These are phyloP conservation scores for Meripilus lineatus DNA, from an alignment of 1,284 basidiomycete genomes.

Conservation along the genomic window DNA sequence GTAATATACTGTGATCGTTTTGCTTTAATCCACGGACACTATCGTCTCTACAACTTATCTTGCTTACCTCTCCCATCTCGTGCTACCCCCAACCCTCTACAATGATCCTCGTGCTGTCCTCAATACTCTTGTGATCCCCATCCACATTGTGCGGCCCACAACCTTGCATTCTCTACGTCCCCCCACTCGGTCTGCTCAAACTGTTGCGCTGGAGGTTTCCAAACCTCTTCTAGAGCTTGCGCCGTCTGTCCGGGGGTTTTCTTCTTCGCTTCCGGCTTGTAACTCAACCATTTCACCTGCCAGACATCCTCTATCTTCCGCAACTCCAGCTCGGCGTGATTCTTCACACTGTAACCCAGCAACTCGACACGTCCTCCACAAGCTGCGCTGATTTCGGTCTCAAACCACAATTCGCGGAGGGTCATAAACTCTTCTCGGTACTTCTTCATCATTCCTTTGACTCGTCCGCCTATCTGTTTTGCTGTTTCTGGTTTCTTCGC, in stretches of 20 bases:
- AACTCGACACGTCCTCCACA: conserved; percentile 70
- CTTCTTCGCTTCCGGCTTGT: background rate
- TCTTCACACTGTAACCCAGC: conserved; percentile 40
- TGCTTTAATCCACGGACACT: conserved; percentile 2
- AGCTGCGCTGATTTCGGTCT: conserved; percentile 45
- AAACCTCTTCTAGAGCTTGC: background rate
- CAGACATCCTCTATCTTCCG: conserved; percentile 32
- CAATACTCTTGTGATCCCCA: background rate
- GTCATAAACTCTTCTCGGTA: conserved; percentile 46
- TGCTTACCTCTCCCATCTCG: too few species aligned
- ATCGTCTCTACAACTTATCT: too few species aligned
- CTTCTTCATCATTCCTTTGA: conserved; percentile 50
- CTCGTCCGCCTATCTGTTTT: conserved; percentile 44
- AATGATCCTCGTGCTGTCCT: background rate
- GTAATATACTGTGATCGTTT: conserved; percentile 1
- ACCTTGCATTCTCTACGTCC: too few species aligned
- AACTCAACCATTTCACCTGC: background rate
- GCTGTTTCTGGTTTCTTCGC: conserved; percentile 38
- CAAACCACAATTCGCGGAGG: conserved; percentile 69
- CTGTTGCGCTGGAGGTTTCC: background rate
- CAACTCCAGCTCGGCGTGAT: conserved; percentile 1
- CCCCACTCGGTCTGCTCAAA: background rate
- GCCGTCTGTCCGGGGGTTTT: background rate
- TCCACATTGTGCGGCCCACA: too few species aligned
- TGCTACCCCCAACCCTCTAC: too few species aligned